Base-by-base conservation (phyloP, 768 basidiomycete species). In the Mycena indigotica region DNA sequence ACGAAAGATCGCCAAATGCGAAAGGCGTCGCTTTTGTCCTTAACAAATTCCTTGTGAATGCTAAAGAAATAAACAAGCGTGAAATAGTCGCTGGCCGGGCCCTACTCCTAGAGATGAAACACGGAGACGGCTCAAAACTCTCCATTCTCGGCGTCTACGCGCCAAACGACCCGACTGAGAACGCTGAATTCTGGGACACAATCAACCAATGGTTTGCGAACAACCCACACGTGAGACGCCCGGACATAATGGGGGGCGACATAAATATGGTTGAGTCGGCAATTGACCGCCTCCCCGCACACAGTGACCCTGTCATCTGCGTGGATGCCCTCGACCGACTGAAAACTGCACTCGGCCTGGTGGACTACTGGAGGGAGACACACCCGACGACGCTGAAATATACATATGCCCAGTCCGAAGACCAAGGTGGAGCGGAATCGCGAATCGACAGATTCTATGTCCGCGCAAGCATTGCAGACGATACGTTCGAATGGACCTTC, bases 221-320 rank as follows among this genome's bases (percentile, higher is more conserved):
- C 25, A 39, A 49, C 53, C 51, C 49, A 25, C 24, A 41, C 3
- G 55, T 45, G 8, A 58, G 53, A 5, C 65, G 52, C 51, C 73
- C 70, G 3, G 71, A 79, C 28, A n/a, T 77, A 0, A 56, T 82
- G 48, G 24, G 72, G 0, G 78, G 79, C 0, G 77, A 83, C 56
- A 74, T 75, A 29, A 82, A 82, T 57, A 30, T 80, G 0, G 72
- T 74, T 0, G 77, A 81, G 52, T 74, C 76, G 1, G 13, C 57
- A 0, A 52, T 80, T 0, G 78, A 81, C 53, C 6, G 74, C 0
- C 41, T 75, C 0, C 78, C 78, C 2, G 28, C 55, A 0, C 57
- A 60, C 0, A 1, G 17, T 0, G 75, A 80, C 32, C 28, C 53
- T 0, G 15, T 41, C 1, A 10, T 10, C 0, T 56, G 69, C 2